Evolutionary conservation across 305 asterid genomes (phyloP).

Genomic region (Fraxinus angustifolia): DNA sequence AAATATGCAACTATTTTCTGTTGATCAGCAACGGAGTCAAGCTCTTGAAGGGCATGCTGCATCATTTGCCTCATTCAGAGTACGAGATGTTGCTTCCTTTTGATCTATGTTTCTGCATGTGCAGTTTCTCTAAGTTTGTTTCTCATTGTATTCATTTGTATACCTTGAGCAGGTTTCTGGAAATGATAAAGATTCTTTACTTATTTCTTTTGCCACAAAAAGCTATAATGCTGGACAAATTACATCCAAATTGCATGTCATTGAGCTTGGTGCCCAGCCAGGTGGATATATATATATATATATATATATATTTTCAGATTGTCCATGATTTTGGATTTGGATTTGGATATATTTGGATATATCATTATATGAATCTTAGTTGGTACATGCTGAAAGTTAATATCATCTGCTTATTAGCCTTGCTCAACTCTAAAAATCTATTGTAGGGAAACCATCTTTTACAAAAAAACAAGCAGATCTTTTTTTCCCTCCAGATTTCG

Average conservation of each 20-base stretch:
- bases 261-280: slow-evolving; percentile 99
- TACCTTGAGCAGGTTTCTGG: slow-evolving; percentile 62
- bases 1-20: slow-evolving; percentile 93
- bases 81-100: slow-evolving; percentile 31
- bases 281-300: slow-evolving; percentile 38
- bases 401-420: background rate
- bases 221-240: slow-evolving; percentile 75
- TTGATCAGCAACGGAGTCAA: slow-evolving; percentile 98
- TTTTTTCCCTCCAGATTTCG: slow-evolving; percentile 95
- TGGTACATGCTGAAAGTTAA: background rate
- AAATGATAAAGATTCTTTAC: slow-evolving; percentile 84
- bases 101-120: slow-evolving; percentile 13
- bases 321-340: background rate
- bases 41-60: slow-evolving; percentile 99
- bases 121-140: slow-evolving; percentile 12
- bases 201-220: slow-evolving; percentile 85
- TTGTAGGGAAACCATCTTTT: slow-evolving; percentile 86
- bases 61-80: slow-evolving; percentile 84
- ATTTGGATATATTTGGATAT: background rate
- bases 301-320: background rate
- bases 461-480: slow-evolving; percentile 97
- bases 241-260: slow-evolving; percentile 84
- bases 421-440: slow-evolving; percentile 10
- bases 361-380: slow-evolving; percentile 1
- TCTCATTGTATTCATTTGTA: slow-evolving; percentile 11